Base-by-base conservation (phyloP, 331 rosid species). In the Malus hybrid region DNA sequence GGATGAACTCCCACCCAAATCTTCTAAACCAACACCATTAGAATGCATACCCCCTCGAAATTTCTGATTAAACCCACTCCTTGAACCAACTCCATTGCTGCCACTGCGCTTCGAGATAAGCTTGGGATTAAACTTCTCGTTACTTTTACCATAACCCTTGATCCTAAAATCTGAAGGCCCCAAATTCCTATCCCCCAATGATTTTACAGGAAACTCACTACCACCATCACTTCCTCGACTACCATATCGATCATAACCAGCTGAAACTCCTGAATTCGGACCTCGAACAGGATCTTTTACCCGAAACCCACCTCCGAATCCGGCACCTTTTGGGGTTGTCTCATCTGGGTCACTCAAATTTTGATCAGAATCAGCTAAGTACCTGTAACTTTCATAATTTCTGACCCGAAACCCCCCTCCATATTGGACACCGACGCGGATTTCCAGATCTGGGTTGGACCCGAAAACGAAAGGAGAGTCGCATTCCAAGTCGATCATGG, bases 401-500 rank as follows among this genome's bases (percentile, higher is more conserved):
- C 36, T 63, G 20, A 77, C 3, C 78, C 84, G 57, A 72, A 83
- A 77, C 70, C 83, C 52, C 81, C 75, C 50, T 90, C 89, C 34
- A 78, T 86, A 22, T 84, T 86, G 4, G 83, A 66, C 52, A 20
- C 63, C 50, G 0, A 3, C 4, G 6, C 16, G 32, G 9, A 20
- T 6, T 53, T 88, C 87, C 15, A 57, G 88, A 19, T 85, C 89
- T 0, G 77, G 84, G 3, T 81, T 84, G 89, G 92, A 2, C 92
- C 90, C 33, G 28, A 48, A 9, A 6, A 30, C 24, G 1, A 24
- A 5, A 48, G 44, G 9, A 29, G 66, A 34, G 18, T 66, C 66
- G 15, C 82, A 86, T 46, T 91, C 97, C 91, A 91, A 82, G 19
- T 81, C 81, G 53, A 85, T 86, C 90, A 91, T 85, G 3, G 83